A percentile compares a stretch with the other conserved stretches of the same genome.
Evolutionary conservation across 192 early-diverging fungal genomes (phyloP).

Genomic region (Coemansia sp.): DNA sequence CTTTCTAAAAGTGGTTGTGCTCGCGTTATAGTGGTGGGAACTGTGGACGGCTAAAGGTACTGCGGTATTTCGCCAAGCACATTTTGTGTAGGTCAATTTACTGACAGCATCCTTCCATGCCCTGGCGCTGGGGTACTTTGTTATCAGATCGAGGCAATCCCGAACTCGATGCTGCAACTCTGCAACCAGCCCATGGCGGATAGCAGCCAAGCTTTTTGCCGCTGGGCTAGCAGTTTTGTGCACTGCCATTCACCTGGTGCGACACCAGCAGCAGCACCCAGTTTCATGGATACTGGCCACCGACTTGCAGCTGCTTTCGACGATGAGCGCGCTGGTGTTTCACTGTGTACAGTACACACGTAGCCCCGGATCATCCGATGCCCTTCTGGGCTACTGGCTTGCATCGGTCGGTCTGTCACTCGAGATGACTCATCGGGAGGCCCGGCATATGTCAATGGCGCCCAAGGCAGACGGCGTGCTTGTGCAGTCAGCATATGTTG

Average conservation of each 20-base stretch:
- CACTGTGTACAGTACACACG: not conserved
- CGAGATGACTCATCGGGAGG: not conserved
- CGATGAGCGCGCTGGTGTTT: slow-evolving; percentile 1
- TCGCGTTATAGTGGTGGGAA: too few relatives aligned
- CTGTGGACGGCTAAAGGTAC: too few relatives aligned
- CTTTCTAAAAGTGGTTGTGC: too few relatives aligned
- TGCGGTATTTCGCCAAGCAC: too few relatives aligned
- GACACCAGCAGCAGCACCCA: not conserved
- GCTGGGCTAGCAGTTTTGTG: not conserved
- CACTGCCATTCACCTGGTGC: not conserved
- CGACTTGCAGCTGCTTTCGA: slow-evolving; percentile 1
- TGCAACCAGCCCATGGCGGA: not conserved
- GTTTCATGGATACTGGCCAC: not conserved
- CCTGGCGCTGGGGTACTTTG: not conserved
- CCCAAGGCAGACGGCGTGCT: not conserved
- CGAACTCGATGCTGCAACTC: not conserved
- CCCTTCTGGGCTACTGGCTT: slow-evolving; percentile 21
- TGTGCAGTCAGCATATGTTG: not conserved
- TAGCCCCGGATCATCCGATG: slow-evolving; percentile 2
- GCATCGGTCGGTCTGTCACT: slow-evolving; percentile 1
- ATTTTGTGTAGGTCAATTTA: slow-evolving; percentile 1
- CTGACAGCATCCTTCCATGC: not conserved
- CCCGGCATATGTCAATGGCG: not conserved
- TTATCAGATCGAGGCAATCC: not conserved
- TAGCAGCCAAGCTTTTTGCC: not conserved